Base-by-base conservation (phyloP, 1,139 yeast species). In the Yamadazyma taylorii region DNA sequence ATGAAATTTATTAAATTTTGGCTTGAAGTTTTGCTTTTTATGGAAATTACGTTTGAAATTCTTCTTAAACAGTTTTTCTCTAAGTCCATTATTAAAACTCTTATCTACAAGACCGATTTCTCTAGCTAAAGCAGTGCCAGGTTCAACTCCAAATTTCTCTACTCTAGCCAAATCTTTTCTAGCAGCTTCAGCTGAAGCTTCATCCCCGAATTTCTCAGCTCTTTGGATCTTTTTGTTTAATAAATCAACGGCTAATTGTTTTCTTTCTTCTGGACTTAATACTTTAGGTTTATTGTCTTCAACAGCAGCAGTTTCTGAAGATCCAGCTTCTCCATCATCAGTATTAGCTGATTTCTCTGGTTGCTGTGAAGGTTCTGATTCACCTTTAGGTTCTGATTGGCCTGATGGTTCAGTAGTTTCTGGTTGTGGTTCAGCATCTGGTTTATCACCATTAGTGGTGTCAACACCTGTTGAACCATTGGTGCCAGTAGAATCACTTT, bases 141-240 rank as follows among this genome's bases (percentile, higher is more conserved):
- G 61, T 45, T 82, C 85, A 38, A 88, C 79, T 17, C 97, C 97
- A 54, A 88, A 89, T 66, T 86, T 87, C 56, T 83, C 84, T 46
- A 88, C 79, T 53, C 97, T 77, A 24, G 69, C 70, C 51, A 85
- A 70, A 48, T 64, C 85, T 75, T 60, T 78, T 66, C 56, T 81
- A 69, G 59, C 84, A 25, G 67, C 66, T 33, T 72, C 78, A 26
- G 75, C 76, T 28, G 60, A 64, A 17, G 70, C 73, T 40, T 77
- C 84, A 43, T 75, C 78, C 26, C 92, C 92, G 53, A 88, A 89
- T 58, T 87, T 85, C 55, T 78, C 77, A 17, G 90, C 86, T 53
- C 97, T 77, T 39, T 69, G 70, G 40, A 87, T 71, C 55, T 85
- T 85, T 53, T 79, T 79, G 42, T 70, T 74, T 48, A 90, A 69